Conservation (phyloP, 345 rosid genomes). For the Viola odorata region DNA sequence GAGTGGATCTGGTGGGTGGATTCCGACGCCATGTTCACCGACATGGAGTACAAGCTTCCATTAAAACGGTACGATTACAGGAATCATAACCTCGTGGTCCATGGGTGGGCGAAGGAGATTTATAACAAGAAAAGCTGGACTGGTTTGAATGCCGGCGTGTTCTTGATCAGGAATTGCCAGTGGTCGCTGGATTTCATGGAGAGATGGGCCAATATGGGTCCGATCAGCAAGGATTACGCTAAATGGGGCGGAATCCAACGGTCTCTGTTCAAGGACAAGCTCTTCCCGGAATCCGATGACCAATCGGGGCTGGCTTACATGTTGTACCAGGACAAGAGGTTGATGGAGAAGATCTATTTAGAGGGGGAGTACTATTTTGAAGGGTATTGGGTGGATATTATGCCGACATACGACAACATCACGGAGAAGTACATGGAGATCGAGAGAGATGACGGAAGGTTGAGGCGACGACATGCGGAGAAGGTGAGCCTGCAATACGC, state of each 20-base stretch:
- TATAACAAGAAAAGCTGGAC: constrained; percentile 75
- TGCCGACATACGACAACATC: constrained; percentile 46
- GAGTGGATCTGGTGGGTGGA: constrained; percentile 99
- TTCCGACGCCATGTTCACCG: constrained; percentile 87
- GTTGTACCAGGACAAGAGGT: constrained; percentile 39
- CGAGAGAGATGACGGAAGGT: constrained; percentile 35
- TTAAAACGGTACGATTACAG: constrained; percentile 43
- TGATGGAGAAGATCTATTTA: constrained; percentile 55
- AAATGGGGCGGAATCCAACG: constrained; percentile 73
- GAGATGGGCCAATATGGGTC: constrained; percentile 74
- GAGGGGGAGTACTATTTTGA: constrained; percentile 70
- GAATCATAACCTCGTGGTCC: constrained; percentile 72
- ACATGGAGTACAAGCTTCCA: constrained; percentile 86
- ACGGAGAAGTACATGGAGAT: constrained; percentile 48
- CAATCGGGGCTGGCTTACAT: constrained; percentile 75
- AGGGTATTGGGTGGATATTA: constrained; percentile 68
- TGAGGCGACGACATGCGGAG: constrained; percentile 84
- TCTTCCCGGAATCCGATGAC: constrained; percentile 83
- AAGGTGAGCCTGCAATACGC: constrained; percentile 71
- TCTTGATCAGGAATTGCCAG: constrained; percentile 82
- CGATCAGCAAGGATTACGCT: constrained; percentile 42
- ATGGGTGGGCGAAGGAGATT: constrained; percentile 75
- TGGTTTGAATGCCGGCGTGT: constrained; percentile 77
- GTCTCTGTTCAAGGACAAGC: constrained; percentile 68
- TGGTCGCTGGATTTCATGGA: constrained; percentile 95